Conservation (phyloP, 2,329 filamentous ascomycete genomes). For the Cordyceps cicadae region DNA sequence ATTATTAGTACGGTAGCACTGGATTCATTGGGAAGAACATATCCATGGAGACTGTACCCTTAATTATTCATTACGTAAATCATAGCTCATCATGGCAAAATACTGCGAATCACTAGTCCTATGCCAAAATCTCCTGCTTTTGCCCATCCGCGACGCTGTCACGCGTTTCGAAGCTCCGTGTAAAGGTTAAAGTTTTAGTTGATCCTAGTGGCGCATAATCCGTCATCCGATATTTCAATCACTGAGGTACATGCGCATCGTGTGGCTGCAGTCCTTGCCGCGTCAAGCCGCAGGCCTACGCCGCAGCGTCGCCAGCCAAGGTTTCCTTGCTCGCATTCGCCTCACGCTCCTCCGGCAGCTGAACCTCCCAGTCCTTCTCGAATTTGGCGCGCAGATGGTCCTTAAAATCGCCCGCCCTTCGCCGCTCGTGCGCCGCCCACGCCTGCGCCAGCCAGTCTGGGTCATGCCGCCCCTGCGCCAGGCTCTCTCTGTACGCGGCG, state of each 20-base stretch:
- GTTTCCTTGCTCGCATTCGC: not conserved
- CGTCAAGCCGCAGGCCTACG: not conserved
- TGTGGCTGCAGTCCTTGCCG: not conserved
- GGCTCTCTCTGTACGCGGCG: slow-evolving; percentile 36
- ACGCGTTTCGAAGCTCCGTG: too few relatives aligned
- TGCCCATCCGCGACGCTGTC: too few relatives aligned
- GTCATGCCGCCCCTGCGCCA: slow-evolving; percentile 42
- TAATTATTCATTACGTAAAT: too few relatives aligned
- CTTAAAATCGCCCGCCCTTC: slow-evolving; percentile 42
- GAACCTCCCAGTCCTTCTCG: slow-evolving; percentile 38
- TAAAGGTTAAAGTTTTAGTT: too few relatives aligned
- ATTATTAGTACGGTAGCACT: not conserved
- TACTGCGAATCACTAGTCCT: too few relatives aligned
- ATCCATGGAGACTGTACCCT: too few relatives aligned
- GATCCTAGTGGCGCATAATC: not conserved
- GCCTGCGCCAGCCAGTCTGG: slow-evolving; percentile 44
- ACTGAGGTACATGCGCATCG: not conserved
- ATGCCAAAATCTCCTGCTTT: too few relatives aligned
- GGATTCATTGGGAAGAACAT: too few relatives aligned
- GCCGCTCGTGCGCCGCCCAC: slow-evolving; percentile 41
- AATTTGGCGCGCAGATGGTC: slow-evolving; percentile 37
- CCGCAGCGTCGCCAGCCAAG: not conserved
- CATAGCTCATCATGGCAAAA: too few relatives aligned
- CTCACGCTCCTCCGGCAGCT: slow-evolving; percentile 23
- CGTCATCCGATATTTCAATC: not conserved